Evolutionary conservation across 2,329 filamentous ascomycete species (phyloP).

Genomic region (Xylariaceae sp.): DNA sequence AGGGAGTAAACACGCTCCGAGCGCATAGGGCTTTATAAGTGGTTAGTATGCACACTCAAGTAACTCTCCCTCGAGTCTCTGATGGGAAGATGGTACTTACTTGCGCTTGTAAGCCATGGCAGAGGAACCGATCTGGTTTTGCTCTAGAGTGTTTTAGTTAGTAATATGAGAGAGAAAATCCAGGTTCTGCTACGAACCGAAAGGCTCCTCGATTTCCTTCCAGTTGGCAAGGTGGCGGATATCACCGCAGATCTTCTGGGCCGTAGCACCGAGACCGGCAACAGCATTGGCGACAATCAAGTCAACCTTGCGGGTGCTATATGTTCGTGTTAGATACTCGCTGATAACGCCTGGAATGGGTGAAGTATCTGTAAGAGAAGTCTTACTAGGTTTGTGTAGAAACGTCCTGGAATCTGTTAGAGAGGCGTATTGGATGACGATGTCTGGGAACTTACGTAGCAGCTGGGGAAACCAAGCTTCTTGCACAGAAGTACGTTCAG

Average conservation of each 20-base stretch:
- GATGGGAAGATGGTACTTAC: background rate
- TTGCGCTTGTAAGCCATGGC: constrained; percentile 44
- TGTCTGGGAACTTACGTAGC: constrained; percentile 35
- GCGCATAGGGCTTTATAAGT: constrained; percentile 26
- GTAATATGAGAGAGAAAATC: background rate
- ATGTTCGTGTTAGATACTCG: constrained; percentile 3
- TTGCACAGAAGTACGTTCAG: constrained; percentile 52
- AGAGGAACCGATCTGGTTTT: constrained; percentile 60
- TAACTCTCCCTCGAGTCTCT: background rate
- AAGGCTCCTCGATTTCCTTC: constrained; percentile 80
- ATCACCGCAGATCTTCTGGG: constrained; percentile 67
- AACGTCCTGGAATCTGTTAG: constrained; percentile 32
- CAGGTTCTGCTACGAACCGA: constrained; percentile 35
- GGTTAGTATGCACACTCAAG: background rate
- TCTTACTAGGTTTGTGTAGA: constrained; percentile 55
- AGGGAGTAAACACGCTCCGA: constrained; percentile 34
- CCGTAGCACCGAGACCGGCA: constrained; percentile 71
- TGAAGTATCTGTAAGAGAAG: background rate
- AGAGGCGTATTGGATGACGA: background rate
- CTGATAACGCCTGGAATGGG: constrained; percentile 1
- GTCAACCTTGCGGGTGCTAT: constrained; percentile 69
- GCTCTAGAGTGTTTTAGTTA: constrained; percentile 54
- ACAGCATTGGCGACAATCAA: constrained; percentile 76
- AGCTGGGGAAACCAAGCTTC: constrained; percentile 49
- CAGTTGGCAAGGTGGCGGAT: constrained; percentile 67